phyloP scores from a whole-genome alignment of 306 rosid genomes.

The Amphicarpaea edgeworthii region DNA sequence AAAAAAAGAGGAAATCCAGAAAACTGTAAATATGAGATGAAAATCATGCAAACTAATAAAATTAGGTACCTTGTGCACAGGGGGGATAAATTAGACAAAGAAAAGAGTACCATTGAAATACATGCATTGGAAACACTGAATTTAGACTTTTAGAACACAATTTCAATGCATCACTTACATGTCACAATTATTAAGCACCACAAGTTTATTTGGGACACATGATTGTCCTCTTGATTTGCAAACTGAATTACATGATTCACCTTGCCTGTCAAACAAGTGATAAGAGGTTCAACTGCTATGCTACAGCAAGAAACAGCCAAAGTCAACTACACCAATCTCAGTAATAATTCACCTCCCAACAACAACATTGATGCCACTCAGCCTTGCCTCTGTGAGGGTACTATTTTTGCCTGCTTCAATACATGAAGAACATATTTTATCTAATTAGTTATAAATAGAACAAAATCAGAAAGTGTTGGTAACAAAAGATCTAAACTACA shows the following conservation, averaged over 20 bases:
- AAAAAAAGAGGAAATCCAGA: constrained; percentile 17
- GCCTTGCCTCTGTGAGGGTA: constrained; percentile 70
- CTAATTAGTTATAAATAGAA: constrained; percentile 20
- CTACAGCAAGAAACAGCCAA: constrained; percentile 44
- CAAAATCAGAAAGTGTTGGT: constrained; percentile 36
- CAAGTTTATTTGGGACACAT: constrained; percentile 85
- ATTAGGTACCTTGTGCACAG: constrained; percentile 15
- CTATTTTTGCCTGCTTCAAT: constrained; percentile 59
- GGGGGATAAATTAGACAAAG: constrained; percentile 32
- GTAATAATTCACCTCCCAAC: constrained; percentile 76
- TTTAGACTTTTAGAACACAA: constrained; percentile 6
- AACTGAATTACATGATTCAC: constrained; percentile 84
- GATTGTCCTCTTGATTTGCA: constrained; percentile 90
- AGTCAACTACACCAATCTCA: constrained; percentile 13
- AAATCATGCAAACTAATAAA: constrained; percentile 15
- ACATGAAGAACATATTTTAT: constrained; percentile 26
- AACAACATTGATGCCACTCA: constrained; percentile 79
- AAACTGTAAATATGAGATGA: constrained; percentile 16
- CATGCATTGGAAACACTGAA: constrained; percentile 32
- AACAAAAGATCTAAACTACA: constrained; percentile 21
- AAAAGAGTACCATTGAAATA: constrained; percentile 28
- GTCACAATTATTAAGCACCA: constrained; percentile 86
- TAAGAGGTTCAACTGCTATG: constrained; percentile 47
- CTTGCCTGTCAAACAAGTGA: constrained; percentile 72
- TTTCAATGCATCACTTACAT: constrained; percentile 64